Evolutionary conservation across 73 alveolate genomes (phyloP), one percentile per base, ranked within the genome.

Genomic region (Effrenium voratum): DNA sequence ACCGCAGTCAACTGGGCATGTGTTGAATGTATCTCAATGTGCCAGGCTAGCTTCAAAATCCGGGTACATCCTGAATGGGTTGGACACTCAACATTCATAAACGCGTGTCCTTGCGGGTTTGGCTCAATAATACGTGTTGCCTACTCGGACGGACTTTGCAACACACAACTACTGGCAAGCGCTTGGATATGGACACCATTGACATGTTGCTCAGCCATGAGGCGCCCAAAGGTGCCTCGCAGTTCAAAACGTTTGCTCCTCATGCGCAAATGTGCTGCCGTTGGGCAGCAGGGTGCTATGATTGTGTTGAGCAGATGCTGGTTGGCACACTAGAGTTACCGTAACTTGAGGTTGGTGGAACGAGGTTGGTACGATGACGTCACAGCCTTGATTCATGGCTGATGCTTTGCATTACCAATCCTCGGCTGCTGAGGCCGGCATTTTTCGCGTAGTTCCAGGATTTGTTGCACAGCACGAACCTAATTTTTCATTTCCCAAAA

Each of bases 151-250:
- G n/a, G n/a, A n/a, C n/a, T n/a, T n/a, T n/a, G n/a, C n/a, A n/a
- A n/a, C n/a, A n/a, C n/a, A n/a, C n/a, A n/a, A n/a, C n/a, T n/a
- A n/a, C n/a, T n/a, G n/a, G n/a, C n/a, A n/a, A n/a, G n/a, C n/a
- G n/a, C n/a, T n/a, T n/a, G n/a, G n/a, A n/a, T n/a, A n/a, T n/a
- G n/a, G n/a, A n/a, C n/a, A n/a, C n/a, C n/a, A n/a, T n/a, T n/a
- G n/a, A n/a, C n/a, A n/a, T n/a, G n/a, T n/a, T n/a, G n/a, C n/a
- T 26, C 24, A 5, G 30, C 44, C 30, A 34, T 77, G 80, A 90
- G 97, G 97, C 97, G 59, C 97, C 97, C 59, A 90, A 63, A 30
- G 97, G 97, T 22, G 97, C 97, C 5, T 86, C 97, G 28, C 97
- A 90, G 97, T 90, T 90, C 97, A 90, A 90, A 57, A 90, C 45